A percentile compares a stretch with the other conserved stretches of the same genome.
Conservation (phyloP, 1,284 basidiomycete species). For the Athelia psychrophila region DNA sequence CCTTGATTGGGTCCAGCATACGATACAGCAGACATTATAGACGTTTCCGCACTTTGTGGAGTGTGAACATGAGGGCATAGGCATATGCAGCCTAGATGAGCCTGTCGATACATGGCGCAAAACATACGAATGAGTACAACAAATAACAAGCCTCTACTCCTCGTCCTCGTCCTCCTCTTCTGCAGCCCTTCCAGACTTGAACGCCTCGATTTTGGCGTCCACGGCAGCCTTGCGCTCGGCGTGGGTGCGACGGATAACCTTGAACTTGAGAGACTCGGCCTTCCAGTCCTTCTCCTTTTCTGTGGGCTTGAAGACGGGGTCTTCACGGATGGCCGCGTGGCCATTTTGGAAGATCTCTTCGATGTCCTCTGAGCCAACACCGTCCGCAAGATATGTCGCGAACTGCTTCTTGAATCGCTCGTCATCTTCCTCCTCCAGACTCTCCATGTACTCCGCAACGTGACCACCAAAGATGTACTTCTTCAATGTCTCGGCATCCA, state of each 20-base stretch:
- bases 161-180: conserved; percentile 56
- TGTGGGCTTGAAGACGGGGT: conserved; percentile 88
- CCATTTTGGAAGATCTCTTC: conserved; percentile 95
- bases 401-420: conserved; percentile 99
- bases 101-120: conserved; percentile 1
- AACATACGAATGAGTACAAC: conserved; percentile 5
- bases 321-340: conserved; percentile 93
- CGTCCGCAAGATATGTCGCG: conserved; percentile 92
- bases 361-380: conserved; percentile 94
- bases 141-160: conserved; percentile 39
- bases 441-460: conserved; percentile 99
- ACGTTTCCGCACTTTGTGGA: not conserved
- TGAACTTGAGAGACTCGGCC: conserved; percentile 79
- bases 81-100: conserved; percentile 7
- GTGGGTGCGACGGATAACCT: conserved; percentile 68
- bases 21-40: conserved; percentile 36
- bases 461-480: conserved; percentile 99
- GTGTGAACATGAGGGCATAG: conserved; percentile 10
- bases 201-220: conserved; percentile 81
- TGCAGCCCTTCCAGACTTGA: conserved; percentile 60
- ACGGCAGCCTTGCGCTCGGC: conserved; percentile 80
- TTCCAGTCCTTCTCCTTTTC: conserved; percentile 96
- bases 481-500: conserved; percentile 93
- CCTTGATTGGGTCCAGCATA: conserved; percentile 47
- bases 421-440: conserved; percentile 99